These are phyloP conservation scores for Parietaria judaica DNA, from an alignment of 306 rosid species.

Conservation along the genomic window DNA sequence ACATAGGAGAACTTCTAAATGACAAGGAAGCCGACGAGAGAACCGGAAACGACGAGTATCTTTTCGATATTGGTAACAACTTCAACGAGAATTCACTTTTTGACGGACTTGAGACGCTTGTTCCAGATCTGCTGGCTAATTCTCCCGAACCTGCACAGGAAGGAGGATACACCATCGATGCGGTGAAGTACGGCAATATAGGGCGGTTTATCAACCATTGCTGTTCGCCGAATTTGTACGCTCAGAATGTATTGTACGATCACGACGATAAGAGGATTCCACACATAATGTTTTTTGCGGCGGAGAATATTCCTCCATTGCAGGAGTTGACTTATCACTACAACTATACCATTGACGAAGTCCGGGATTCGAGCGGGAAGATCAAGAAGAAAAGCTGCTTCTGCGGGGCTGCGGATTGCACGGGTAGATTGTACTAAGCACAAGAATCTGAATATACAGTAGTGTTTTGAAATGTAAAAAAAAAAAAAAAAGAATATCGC, in stretches of 20 bases:
- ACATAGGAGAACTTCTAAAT: constrained; percentile 82
- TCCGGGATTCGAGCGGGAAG: constrained; percentile 63
- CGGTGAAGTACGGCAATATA: constrained; percentile 64
- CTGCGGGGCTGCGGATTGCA: constrained; percentile 77
- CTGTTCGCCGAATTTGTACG: constrained; percentile 93
- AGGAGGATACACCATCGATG: constrained; percentile 76
- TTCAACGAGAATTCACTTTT: constrained; percentile 42
- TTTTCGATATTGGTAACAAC: constrained; percentile 81
- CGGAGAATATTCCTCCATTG: constrained; percentile 88
- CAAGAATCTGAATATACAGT: no score
- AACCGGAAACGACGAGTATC: constrained; percentile 78
- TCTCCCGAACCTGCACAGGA: constrained; percentile 44
- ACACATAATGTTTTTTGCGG: constrained; percentile 89
- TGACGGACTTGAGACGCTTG: constrained; percentile 60
- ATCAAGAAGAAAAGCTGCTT: constrained; percentile 66
- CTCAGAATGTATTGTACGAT: constrained; percentile 80
- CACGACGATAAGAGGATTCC: constrained; percentile 81
- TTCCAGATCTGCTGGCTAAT: constrained; percentile 44
- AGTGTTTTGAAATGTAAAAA: no score
- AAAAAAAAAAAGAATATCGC: no score
- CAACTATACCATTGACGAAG: constrained; percentile 65
- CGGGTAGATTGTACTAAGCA: constrained; percentile 78
- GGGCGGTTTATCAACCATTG: constrained; percentile 92
- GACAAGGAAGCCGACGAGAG: constrained; percentile 84
- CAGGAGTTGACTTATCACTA: constrained; percentile 80